A percentile compares a stretch with the other conserved stretches of the same genome.
These are phyloP conservation scores for Crithidia bombi DNA, from an alignment of 208 protist genomes.

Conservation along the genomic window DNA sequence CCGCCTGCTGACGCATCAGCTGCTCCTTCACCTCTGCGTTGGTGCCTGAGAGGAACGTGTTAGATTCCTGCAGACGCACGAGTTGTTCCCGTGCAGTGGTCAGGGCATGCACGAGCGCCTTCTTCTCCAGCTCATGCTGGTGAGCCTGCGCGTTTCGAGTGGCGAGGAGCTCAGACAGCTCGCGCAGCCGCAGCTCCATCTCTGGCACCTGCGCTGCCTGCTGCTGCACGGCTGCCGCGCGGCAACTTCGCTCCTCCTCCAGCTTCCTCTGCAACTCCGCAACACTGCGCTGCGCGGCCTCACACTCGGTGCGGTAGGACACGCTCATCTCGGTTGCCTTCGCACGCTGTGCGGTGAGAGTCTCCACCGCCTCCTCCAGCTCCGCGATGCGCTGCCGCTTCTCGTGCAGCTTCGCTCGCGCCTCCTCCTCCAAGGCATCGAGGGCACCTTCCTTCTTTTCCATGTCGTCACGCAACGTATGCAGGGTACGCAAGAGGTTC, in stretches of 20 bases:
- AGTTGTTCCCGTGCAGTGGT: slow-evolving; percentile 51
- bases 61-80: slow-evolving; percentile 35
- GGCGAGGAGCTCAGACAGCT: slow-evolving; percentile 33
- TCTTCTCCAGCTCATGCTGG: slow-evolving; percentile 39
- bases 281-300: slow-evolving; percentile 25
- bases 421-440: slow-evolving; percentile 68
- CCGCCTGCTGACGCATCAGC: slow-evolving; percentile 18
- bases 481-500: slow-evolving; percentile 75
- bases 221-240: slow-evolving; percentile 1
- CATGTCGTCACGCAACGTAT: slow-evolving; percentile 69
- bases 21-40: slow-evolving; percentile 21
- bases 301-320: slow-evolving; percentile 29
- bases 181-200: slow-evolving; percentile 26
- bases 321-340: slow-evolving; percentile 43
- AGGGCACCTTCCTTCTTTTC: slow-evolving; percentile 60
- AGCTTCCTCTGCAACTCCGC: slow-evolving; percentile 30
- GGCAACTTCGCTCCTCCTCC: neutral
- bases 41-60: slow-evolving; percentile 14
- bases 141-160: slow-evolving; percentile 31
- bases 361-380: slow-evolving; percentile 53
- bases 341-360: slow-evolving; percentile 25
- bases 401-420: slow-evolving; percentile 67
- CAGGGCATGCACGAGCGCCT: slow-evolving; percentile 37
- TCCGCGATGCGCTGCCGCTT: slow-evolving; percentile 69
- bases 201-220: slow-evolving; percentile 26